Evolutionary conservation across 306 rosid genomes (phyloP), one percentile per base, ranked within the genome.

Genomic region (Vigna reflexopilosa): DNA sequence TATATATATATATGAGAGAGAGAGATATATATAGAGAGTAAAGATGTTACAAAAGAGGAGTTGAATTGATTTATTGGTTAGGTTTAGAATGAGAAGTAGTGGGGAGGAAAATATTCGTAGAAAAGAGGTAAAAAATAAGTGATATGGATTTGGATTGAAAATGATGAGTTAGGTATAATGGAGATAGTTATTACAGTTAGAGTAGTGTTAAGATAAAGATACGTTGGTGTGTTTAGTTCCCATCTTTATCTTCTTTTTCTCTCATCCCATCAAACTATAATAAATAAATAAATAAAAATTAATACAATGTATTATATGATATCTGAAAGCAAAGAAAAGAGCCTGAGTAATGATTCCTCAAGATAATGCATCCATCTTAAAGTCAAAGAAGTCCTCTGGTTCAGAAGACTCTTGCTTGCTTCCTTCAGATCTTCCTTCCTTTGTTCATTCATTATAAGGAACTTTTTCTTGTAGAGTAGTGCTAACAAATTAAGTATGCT

Each of bases 181-280:
- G 40, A 16, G 68, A 65, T 40, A 72, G 62, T 66, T 67, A 26
- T 67, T 67, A 34, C 7, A 26, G 82, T 81, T 72, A 51, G 80
- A 76, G 80, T 73, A 76, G 82, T 76, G 74, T 61, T 70, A 82
- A 58, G 82, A 83, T 42, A 59, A 59, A 59, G 63, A 52, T 42
- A 44, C 22, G 78, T 72, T 87, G 88, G 90, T 78, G 88, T 89
- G 97, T 83, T 88, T 87, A 88, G 70, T 88, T 85, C 78, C 83
- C 77, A 74, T 77, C 81, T 78, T 75, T 79, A 15, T 82, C 67
- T 70, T 70, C 77, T 70, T 57, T 30, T 82, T 50, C 40, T 58
- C 69, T 54, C 30, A 22, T 51, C 44, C 71, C 19, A 44, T 26
- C n/a, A 2, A 44, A n/a, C 19, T 32, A 3, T 3, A 30, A 30